phyloP scores from a whole-genome alignment of 2,329 filamentous ascomycete species.

The Decorospora gaudefroyi region DNA sequence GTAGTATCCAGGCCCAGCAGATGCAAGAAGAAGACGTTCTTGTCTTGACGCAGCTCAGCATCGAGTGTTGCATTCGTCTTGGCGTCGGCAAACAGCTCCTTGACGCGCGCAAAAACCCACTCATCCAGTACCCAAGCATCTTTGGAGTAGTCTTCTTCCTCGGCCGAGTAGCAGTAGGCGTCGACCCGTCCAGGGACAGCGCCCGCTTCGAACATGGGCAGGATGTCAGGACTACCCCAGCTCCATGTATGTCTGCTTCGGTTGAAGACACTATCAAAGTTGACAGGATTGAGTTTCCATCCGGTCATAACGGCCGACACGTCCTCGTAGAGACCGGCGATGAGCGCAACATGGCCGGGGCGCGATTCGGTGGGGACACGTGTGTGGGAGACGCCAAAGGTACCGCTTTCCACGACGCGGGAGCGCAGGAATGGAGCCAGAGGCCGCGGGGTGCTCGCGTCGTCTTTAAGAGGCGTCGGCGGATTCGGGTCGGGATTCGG shows the following conservation, averaged over 20 bases:
- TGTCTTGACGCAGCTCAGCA: conserved; percentile 74
- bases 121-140: conserved; percentile 80
- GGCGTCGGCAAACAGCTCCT: conserved; percentile 80
- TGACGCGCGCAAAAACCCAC: conserved; percentile 96
- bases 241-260: conserved; percentile 96
- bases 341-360: conserved; percentile 93
- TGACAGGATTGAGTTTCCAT: conserved; percentile 97
- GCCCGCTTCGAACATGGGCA: conserved; percentile 96
- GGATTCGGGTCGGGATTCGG: conserved; percentile 75
- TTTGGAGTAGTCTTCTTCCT: conserved; percentile 87
- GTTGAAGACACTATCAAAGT: conserved; percentile 99
- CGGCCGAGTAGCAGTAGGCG: conserved; percentile 79
- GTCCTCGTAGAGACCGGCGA: conserved; percentile 96
- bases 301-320: conserved; percentile 96
- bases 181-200: conserved; percentile 85
- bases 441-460: conserved; percentile 72
- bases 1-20: conserved; percentile 89
- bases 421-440: conserved; percentile 91
- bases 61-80: conserved; percentile 76
- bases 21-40: conserved; percentile 93
- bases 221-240: conserved; percentile 96
- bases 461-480: conserved; percentile 59
- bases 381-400: conserved; percentile 96
- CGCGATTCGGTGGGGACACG: conserved; percentile 95
- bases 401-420: conserved; percentile 83